A percentile compares a stretch with the other conserved stretches of the same genome.
These are phyloP conservation scores for Exidia glandulosa DNA, from an alignment of 768 basidiomycete genomes.

Conservation along the genomic window DNA sequence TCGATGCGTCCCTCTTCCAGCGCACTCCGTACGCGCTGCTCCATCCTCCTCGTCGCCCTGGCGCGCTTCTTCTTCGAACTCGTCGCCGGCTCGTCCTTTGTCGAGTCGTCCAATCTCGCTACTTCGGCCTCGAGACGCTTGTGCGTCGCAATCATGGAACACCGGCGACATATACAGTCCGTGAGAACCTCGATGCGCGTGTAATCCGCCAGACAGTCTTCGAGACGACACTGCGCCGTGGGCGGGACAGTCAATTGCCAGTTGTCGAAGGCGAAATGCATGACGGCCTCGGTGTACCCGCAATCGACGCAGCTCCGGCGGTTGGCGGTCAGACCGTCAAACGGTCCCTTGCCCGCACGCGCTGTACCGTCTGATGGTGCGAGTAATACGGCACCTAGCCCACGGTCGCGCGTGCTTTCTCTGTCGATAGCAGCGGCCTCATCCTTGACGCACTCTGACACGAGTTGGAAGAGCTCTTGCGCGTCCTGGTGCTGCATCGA, in stretches of 20 bases:
- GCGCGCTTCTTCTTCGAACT: slow-evolving; percentile 65
- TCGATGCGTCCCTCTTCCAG: slow-evolving; percentile 70
- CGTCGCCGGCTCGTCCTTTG: slow-evolving; percentile 34
- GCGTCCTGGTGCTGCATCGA: slow-evolving; percentile 97
- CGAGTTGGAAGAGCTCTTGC: slow-evolving; percentile 91
- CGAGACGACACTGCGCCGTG: slow-evolving; percentile 56
- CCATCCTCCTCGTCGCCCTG: slow-evolving; percentile 59
- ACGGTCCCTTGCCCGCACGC: slow-evolving; percentile 22
- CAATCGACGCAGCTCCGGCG: slow-evolving; percentile 79
- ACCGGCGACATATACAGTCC: slow-evolving; percentile 90
- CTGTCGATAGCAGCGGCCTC: slow-evolving; percentile 66
- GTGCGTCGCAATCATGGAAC: slow-evolving; percentile 74
- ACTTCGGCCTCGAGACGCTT: slow-evolving; percentile 51
- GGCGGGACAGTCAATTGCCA: slow-evolving; percentile 70
- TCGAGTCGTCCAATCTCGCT: slow-evolving; percentile 37
- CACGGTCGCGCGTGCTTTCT: slow-evolving; percentile 35
- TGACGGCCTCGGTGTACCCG: slow-evolving; percentile 89
- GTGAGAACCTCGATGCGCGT: slow-evolving; percentile 77
- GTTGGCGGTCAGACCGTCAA: slow-evolving; percentile 86
- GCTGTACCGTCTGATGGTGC: slow-evolving; percentile 33
- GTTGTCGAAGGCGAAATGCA: slow-evolving; percentile 82
- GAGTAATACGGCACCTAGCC: slow-evolving; percentile 30
- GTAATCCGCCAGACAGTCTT: slow-evolving; percentile 81
- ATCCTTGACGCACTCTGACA: slow-evolving; percentile 81
- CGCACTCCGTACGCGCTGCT: slow-evolving; percentile 46